Conservation (phyloP, 2,329 filamentous ascomycete genomes). For the Penicillium sp. region DNA sequence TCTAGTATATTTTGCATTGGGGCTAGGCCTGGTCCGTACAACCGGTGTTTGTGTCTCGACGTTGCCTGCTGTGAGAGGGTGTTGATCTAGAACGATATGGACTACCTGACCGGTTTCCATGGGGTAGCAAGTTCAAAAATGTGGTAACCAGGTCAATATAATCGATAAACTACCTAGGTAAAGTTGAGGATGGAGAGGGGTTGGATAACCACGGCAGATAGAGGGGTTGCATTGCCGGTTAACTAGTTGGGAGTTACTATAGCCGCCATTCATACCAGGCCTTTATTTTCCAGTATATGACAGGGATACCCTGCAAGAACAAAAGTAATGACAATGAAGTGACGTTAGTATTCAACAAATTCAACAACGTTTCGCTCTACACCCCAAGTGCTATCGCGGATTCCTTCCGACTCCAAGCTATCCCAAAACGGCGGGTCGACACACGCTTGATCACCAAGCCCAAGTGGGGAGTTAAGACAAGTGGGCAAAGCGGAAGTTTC, state of each 20-base stretch:
- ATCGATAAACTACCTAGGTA: background rate
- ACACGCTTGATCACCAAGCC: background rate
- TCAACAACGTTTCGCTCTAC: background rate
- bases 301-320: background rate
- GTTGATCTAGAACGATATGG: constrained; percentile 21
- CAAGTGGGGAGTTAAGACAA: background rate
- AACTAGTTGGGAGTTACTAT: background rate
- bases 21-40: constrained; percentile 16
- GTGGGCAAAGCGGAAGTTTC: background rate
- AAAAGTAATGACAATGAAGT: too few species aligned
- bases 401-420: background rate
- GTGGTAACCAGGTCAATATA: constrained; percentile 6
- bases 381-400: background rate
- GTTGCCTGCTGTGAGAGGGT: constrained; percentile 19
- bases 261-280: background rate
- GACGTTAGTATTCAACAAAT: background rate
- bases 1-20: constrained; percentile 20
- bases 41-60: constrained; percentile 22
- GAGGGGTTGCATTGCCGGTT: background rate
- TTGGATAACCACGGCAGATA: background rate
- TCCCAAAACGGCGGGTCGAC: constrained; percentile 16
- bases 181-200: background rate
- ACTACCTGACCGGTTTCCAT: constrained; percentile 20
- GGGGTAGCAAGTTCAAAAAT: constrained; percentile 8
- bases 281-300: background rate